Conservation (phyloP, 1,139 yeast species). For the Candida tropicalis region DNA sequence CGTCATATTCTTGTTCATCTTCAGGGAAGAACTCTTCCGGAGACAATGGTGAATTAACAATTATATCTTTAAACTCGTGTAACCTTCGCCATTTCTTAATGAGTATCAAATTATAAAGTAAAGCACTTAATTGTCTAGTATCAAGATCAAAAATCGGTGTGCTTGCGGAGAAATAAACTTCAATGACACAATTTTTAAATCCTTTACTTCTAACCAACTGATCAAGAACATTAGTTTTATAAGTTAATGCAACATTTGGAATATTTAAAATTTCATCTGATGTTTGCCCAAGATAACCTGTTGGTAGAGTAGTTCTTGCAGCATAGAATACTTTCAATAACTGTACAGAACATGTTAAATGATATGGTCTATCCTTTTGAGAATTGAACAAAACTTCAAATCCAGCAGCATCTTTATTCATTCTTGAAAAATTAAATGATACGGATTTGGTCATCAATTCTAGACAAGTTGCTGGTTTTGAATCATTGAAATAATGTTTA, state of each 20-base stretch:
- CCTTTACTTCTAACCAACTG: conserved; percentile 37
- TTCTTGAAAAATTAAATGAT: conserved; percentile 34
- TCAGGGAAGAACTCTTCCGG: neutral
- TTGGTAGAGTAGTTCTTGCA: conserved; percentile 16
- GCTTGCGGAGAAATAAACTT: conserved; percentile 45
- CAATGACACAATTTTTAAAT: conserved; percentile 41
- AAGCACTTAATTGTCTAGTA: conserved; percentile 43
- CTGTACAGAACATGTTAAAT: conserved; percentile 49
- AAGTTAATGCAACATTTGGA: conserved; percentile 55
- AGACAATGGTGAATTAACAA: neutral
- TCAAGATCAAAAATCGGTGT: conserved; percentile 54
- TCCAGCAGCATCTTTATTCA: conserved; percentile 52
- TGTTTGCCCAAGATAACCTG: conserved; percentile 18
- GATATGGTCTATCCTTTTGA: conserved; percentile 53
- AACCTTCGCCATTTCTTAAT: conserved; percentile 31
- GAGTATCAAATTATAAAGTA: conserved; percentile 39
- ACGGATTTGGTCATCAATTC: conserved; percentile 33
- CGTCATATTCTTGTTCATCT: conserved; percentile 8
- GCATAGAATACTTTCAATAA: conserved; percentile 37
- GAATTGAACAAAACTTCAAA: conserved; percentile 57
- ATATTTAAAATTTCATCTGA: conserved; percentile 49
- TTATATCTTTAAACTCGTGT: conserved; percentile 12
- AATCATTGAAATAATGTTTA: conserved; percentile 26
- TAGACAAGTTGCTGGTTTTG: conserved; percentile 30
- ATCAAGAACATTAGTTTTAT: conserved; percentile 55